Base-by-base conservation (phyloP, 169 alveolate species). In the Cystoisospora suis region DNA sequence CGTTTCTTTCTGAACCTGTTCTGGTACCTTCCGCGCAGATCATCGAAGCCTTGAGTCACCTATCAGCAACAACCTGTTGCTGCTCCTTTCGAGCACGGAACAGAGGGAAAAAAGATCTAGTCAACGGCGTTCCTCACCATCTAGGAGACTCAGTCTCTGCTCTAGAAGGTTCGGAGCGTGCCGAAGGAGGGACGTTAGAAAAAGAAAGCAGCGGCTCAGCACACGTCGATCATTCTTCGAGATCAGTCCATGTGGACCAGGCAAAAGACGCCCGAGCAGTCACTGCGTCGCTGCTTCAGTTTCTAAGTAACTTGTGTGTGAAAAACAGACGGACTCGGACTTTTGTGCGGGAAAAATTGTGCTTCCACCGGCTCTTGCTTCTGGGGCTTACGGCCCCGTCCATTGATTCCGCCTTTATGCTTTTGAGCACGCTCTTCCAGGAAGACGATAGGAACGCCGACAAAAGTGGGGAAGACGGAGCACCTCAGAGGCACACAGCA, bases 331-430 rank as follows among this genome's bases (percentile, higher is more conserved):
- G 53, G 34, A 38, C 56, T 38, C 83, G 53, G 83, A 27, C 42
- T 46, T 9, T 0, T 40, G 83, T 72, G 17, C 58, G 32, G 53
- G 34, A 40, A 34, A 34, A 17, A 7, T 17, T 72, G 9, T 32
- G 36, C 58, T 72, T 27, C 83, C 27, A 23, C 58, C 47, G 42
- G 0, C 56, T 34, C 58, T 53, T 72, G 56, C 83, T 36, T 27
- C 45, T 72, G 56, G 56, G 38, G 1, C 83, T 72, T 5, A 38
- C 83, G 38, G 6, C 58, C 32, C 47, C 58, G 29, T 40, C 58
- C 7, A 56, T 72, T 9, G 83, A n/a, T 9, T 38, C 83, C 12
- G 83, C 58, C 53, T 72, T 72, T 38, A 72, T 72, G 83, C 83
- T 72, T 3, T 53, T 72, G 58, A 72, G 20, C 20, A 72, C 83